Conservation (phyloP, 768 basidiomycete species). For the Russula griseocarnosa region DNA sequence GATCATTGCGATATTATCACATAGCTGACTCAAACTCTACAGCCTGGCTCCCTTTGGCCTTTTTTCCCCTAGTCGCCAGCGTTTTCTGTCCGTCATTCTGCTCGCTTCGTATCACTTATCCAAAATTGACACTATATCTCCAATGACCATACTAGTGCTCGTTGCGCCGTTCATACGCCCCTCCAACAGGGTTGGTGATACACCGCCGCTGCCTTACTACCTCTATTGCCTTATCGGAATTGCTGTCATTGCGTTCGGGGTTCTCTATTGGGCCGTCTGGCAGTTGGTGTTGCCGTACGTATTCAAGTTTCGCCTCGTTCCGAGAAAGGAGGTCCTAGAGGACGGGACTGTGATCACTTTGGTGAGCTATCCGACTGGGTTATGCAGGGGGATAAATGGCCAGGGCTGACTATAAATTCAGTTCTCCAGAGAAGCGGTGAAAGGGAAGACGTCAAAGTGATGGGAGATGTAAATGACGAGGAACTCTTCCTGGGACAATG, state of each 20-base stretch:
- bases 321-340: slow-evolving; percentile 44
- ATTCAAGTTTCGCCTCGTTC: slow-evolving; percentile 47
- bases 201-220: slow-evolving; percentile 58
- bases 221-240: slow-evolving; percentile 56
- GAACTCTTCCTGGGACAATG: no score
- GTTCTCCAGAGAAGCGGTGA: slow-evolving; percentile 17
- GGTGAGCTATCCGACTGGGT: slow-evolving; percentile 35
- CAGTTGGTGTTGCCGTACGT: slow-evolving; percentile 46
- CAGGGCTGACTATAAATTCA: neutral
- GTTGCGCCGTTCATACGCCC: slow-evolving; percentile 55
- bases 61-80: slow-evolving; percentile 51
- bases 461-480: neutral
- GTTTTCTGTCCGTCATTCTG: slow-evolving; percentile 44
- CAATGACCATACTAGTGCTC: slow-evolving; percentile 39
- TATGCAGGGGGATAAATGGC: neutral
- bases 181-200: slow-evolving; percentile 54
- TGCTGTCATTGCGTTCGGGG: slow-evolving; percentile 43
- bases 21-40: slow-evolving; percentile 27
- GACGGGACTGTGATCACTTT: slow-evolving; percentile 55
- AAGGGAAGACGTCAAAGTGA: neutral
- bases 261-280: slow-evolving; percentile 55
- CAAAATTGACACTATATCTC: neutral
- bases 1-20: neutral
- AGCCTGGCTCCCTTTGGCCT: slow-evolving; percentile 55
- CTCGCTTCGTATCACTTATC: neutral